These are phyloP conservation scores for Yamadazyma mexicana DNA, from an alignment of 1,139 yeast species.

Conservation along the genomic window DNA sequence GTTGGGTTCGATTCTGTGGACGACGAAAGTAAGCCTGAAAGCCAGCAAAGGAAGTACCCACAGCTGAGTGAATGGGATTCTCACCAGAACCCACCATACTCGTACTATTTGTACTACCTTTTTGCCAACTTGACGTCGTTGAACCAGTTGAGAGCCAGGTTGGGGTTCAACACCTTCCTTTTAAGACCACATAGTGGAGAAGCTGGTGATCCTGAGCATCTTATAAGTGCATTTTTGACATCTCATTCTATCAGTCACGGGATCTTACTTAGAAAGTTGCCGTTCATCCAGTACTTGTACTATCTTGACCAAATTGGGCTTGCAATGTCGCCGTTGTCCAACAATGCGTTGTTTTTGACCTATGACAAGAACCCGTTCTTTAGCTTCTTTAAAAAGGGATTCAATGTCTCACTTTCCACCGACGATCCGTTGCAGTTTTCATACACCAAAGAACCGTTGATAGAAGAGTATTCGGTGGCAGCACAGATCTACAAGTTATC, in stretches of 20 bases:
- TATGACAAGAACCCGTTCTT: constrained; percentile 95
- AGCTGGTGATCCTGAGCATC: constrained; percentile 98
- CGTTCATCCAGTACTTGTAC: constrained; percentile 89
- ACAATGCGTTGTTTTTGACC: constrained; percentile 91
- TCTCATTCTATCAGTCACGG: constrained; percentile 97
- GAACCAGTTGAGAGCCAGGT: constrained; percentile 73
- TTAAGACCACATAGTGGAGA: constrained; percentile 98
- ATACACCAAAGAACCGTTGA: constrained; percentile 95
- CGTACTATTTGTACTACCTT: constrained; percentile 87
- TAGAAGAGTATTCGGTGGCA: constrained; percentile 96
- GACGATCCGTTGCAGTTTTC: constrained; percentile 78
- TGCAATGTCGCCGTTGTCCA: constrained; percentile 98
- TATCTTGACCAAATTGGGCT: constrained; percentile 93
- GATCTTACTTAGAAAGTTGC: constrained; percentile 85
- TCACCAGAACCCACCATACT: constrained; percentile 89
- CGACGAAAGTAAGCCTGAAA: constrained; percentile 92
- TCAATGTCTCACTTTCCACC: constrained; percentile 90
- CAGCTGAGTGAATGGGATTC: constrained; percentile 79
- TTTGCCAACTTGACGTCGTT: constrained; percentile 83
- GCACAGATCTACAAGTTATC: constrained; percentile 94
- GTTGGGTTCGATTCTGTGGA: constrained; percentile 98
- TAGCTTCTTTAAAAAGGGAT: constrained; percentile 84
- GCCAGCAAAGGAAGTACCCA: constrained; percentile 79
- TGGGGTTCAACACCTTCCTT: constrained; percentile 84
- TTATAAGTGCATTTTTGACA: constrained; percentile 84